phyloP scores from a whole-genome alignment of 306 rosid species.

The Alnus glutinosa region DNA sequence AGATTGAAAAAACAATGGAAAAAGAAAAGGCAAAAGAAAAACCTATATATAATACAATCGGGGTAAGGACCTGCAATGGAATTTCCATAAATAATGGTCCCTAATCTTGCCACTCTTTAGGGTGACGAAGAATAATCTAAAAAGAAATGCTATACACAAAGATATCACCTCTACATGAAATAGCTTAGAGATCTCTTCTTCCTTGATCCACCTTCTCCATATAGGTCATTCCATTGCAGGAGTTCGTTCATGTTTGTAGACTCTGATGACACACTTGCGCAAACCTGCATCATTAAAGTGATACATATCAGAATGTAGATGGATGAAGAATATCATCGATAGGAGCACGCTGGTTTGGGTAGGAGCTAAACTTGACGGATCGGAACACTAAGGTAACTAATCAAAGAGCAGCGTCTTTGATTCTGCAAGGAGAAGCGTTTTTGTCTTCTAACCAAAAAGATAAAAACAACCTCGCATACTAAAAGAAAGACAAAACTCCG shows the following conservation, averaged over 20 bases:
- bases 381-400: no score
- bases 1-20: neutral
- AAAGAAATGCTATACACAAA: conserved; percentile 56
- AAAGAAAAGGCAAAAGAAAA: neutral
- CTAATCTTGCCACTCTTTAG: conserved; percentile 30
- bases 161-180: conserved; percentile 69
- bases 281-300: conserved; percentile 53
- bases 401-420: no score
- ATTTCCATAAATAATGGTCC: conserved; percentile 32
- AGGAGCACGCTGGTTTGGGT: no score
- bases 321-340: neutral
- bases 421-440: no score
- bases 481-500: no score
- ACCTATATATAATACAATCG: conserved; percentile 58
- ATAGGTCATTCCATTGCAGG: conserved; percentile 87
- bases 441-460: no score
- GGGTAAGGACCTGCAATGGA: conserved; percentile 27
- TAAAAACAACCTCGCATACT: no score
- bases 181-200: conserved; percentile 78
- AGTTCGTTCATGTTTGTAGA: conserved; percentile 85
- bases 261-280: conserved; percentile 93
- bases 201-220: conserved; percentile 97
- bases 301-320: no score
- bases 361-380: no score
- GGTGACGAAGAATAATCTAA: conserved; percentile 43